A percentile compares a stretch with the other conserved stretches of the same genome.
These are phyloP conservation scores for Firmiana major DNA, from an alignment of 345 rosid species.

Conservation along the genomic window DNA sequence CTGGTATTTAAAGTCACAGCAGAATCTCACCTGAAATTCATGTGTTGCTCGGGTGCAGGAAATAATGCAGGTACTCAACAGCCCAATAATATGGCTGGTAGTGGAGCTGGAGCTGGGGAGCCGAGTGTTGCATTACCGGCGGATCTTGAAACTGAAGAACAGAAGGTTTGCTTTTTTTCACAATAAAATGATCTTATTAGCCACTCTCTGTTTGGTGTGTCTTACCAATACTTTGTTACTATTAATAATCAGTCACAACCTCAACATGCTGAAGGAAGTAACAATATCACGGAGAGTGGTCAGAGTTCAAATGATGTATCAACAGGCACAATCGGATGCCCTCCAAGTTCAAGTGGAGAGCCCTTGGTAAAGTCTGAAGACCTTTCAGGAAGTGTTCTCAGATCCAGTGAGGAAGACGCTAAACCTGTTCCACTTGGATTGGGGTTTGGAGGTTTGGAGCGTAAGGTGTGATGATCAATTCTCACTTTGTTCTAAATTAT, in stretches of 20 bases:
- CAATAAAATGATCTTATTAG: not conserved
- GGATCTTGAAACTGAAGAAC: slow-evolving; percentile 27
- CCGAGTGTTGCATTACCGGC: slow-evolving; percentile 24
- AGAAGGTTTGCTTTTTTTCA: slow-evolving; percentile 40
- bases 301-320: slow-evolving; percentile 34
- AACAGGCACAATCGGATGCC: slow-evolving; percentile 24
- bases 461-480: slow-evolving; percentile 49
- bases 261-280: slow-evolving; percentile 22
- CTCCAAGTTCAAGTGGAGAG: slow-evolving; percentile 31
- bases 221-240: slow-evolving; percentile 10
- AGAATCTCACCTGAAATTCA: slow-evolving; percentile 18
- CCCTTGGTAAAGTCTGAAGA: slow-evolving; percentile 34
- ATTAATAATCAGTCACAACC: slow-evolving; percentile 31
- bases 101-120: slow-evolving; percentile 38
- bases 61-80: slow-evolving; percentile 25
- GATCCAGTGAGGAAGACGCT: slow-evolving; percentile 38
- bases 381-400: slow-evolving; percentile 28
- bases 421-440: slow-evolving; percentile 72
- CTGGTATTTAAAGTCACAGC: slow-evolving; percentile 28
- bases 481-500: not conserved
- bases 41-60: slow-evolving; percentile 29
- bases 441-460: slow-evolving; percentile 78
- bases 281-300: slow-evolving; percentile 21
- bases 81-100: slow-evolving; percentile 24
- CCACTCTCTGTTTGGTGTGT: slow-evolving; percentile 2